Conservation (phyloP, 2,329 filamentous ascomycete species). For the Ceratocystis ficicola region DNA sequence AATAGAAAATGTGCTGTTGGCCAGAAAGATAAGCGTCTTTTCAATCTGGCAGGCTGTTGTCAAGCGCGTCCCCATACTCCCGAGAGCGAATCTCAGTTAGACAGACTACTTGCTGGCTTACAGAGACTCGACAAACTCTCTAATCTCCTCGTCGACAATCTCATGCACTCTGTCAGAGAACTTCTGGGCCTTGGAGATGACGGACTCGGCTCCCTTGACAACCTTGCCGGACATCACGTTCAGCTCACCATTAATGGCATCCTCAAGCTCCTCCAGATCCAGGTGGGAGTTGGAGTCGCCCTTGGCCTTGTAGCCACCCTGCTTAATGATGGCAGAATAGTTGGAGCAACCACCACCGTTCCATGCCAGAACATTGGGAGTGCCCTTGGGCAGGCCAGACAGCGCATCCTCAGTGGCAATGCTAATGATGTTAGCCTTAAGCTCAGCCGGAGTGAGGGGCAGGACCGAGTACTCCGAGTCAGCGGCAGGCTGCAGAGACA, state of each 20-base stretch:
- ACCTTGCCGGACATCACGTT: constrained; percentile 46
- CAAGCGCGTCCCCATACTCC: no score
- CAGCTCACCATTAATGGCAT: constrained; percentile 49
- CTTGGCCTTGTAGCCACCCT: constrained; percentile 56
- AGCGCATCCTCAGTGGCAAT: constrained; percentile 71
- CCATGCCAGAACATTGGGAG: constrained; percentile 93
- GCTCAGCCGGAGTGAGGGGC: constrained; percentile 79
- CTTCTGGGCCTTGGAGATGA: constrained; percentile 47
- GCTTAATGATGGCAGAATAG: constrained; percentile 69
- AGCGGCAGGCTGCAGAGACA: constrained; percentile 81
- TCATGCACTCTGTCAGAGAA: constrained; percentile 52
- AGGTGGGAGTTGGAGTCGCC: constrained; percentile 34
- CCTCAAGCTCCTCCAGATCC: constrained; percentile 48
- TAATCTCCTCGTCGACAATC: constrained; percentile 48
- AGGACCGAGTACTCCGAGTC: constrained; percentile 88
- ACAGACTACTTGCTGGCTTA: neutral
- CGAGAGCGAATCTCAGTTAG: neutral
- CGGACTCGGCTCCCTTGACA: constrained; percentile 40
- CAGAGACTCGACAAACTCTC: constrained; percentile 35
- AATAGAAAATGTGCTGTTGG: neutral
- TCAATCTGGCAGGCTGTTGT: no score
- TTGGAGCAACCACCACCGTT: constrained; percentile 93
- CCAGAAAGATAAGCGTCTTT: neutral
- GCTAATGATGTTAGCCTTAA: constrained; percentile 78
- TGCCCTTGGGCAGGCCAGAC: constrained; percentile 69